Evolutionary conservation across 441 rosid species (phyloP).

Genomic region (Bocquillonia castaneifolia): DNA sequence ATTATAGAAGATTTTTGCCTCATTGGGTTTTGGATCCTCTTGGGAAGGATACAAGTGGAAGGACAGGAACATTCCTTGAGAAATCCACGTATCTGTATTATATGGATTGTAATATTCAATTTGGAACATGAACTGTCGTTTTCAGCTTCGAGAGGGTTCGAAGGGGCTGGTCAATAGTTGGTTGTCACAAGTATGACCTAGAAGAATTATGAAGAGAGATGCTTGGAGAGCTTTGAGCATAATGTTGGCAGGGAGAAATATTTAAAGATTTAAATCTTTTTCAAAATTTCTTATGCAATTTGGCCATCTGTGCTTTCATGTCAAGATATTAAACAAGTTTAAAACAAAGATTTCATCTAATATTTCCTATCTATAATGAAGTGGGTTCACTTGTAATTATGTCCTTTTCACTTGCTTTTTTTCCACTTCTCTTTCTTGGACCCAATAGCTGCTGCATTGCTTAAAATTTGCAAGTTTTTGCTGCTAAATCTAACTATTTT

Average conservation of each 20-base stretch:
- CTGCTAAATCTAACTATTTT: neutral
- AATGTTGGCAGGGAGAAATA: neutral
- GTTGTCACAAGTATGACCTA: neutral
- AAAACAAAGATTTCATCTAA: neutral
- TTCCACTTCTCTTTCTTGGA: neutral
- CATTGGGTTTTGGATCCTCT: neutral
- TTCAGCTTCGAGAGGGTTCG: neutral
- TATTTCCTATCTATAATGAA: neutral
- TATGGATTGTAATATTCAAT: neutral
- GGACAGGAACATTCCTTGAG: neutral
- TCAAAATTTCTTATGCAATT: neutral
- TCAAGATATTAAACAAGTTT: neutral
- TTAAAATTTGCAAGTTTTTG: neutral
- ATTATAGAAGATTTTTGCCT: neutral
- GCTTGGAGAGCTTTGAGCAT: neutral
- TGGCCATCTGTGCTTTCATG: neutral
- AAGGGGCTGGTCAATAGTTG: neutral
- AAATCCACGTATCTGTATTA: neutral
- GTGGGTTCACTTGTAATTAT: neutral
- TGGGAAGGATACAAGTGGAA: neutral
- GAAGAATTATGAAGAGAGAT: neutral
- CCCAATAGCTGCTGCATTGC: neutral
- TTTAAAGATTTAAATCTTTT: neutral
- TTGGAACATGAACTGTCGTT: neutral
- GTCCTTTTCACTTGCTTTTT: neutral